Conservation (phyloP, 148 eudicot genomes). For the Rhododendron griersonianum region DNA sequence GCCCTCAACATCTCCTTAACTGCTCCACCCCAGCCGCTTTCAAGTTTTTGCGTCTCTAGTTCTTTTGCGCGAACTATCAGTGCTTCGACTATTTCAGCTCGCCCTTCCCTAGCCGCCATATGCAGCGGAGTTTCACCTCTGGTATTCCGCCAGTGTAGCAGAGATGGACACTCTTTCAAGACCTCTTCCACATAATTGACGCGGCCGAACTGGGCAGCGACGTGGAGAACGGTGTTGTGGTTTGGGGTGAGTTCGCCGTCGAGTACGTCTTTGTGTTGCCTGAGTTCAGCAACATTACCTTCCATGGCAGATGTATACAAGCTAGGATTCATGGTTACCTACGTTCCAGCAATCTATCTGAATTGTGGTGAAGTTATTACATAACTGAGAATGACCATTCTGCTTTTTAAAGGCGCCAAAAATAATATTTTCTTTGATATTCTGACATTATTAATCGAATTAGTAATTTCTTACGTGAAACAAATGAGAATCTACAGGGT, state of each 20-base stretch:
- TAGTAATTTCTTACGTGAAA: too few relatives aligned
- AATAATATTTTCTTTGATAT: too few relatives aligned
- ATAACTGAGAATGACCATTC: too few relatives aligned
- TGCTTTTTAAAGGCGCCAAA: too few relatives aligned
- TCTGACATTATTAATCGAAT: too few relatives aligned
- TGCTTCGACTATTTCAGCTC: background rate
- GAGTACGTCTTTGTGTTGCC: background rate
- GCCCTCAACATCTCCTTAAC: background rate
- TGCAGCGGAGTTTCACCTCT: background rate
- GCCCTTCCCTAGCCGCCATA: background rate
- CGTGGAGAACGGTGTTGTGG: background rate
- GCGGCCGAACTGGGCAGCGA: background rate
- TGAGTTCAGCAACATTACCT: background rate
- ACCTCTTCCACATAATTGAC: background rate
- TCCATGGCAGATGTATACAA: background rate
- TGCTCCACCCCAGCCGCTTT: background rate
- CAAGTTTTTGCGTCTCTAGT: background rate
- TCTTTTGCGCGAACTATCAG: background rate
- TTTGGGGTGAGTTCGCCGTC: background rate
- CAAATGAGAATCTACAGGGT: too few relatives aligned
- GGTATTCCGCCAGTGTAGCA: background rate
- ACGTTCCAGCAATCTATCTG: too few relatives aligned
- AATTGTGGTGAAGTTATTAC: too few relatives aligned
- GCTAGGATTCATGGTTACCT: background rate
- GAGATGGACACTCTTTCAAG: background rate